Evolutionary conservation across 306 rosid species (phyloP).

Genomic region (Rubus idaeus): DNA sequence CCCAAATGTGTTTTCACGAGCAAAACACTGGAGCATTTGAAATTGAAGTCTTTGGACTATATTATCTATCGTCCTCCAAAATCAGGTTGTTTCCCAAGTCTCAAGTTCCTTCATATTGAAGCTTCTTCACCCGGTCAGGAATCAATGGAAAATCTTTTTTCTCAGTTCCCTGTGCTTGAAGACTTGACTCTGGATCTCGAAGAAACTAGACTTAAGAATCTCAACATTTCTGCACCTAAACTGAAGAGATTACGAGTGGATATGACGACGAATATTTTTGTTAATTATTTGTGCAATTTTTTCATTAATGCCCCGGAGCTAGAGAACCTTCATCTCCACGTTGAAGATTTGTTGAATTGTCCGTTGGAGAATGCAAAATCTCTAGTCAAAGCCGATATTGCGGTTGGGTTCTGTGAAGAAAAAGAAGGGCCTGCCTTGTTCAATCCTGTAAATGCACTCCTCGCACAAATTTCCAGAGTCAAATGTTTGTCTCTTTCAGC

Average conservation of each 20-base stretch:
- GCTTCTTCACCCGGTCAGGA: no score
- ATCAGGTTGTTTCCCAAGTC: not conserved
- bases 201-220: not conserved
- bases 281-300: no score
- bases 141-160: no score
- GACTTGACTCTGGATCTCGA: not conserved
- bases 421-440: not conserved
- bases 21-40: no score
- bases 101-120: no score
- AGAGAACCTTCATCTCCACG: not conserved
- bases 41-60: no score
- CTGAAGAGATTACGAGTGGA: not conserved
- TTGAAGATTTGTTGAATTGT: not conserved
- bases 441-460: not conserved
- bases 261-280: no score
- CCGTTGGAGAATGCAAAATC: not conserved
- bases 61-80: not conserved
- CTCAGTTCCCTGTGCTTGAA: not conserved
- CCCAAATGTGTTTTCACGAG: no score
- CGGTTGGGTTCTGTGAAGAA: no score
- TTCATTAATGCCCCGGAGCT: not conserved
- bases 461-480: not conserved
- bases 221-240: not conserved
- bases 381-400: not conserved
- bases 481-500: not conserved